These are phyloP conservation scores for Trichoderma koningiopsis DNA, from an alignment of 2,329 filamentous ascomycete genomes.

Conservation along the genomic window DNA sequence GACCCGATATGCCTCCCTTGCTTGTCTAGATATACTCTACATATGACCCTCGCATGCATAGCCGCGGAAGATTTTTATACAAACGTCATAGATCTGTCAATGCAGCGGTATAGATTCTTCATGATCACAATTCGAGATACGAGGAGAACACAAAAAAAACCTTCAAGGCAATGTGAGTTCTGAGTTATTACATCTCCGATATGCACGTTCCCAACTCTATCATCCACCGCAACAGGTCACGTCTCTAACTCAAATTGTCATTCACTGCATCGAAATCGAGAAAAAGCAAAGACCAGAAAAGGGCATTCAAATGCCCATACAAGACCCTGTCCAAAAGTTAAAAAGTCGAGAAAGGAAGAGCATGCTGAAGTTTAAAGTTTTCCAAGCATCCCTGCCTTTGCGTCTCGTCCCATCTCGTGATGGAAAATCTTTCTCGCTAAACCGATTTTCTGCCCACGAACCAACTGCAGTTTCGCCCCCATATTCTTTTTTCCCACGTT, in stretches of 20 bases:
- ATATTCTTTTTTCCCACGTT: background rate
- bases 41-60: background rate
- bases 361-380: background rate
- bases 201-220: conserved; percentile 1
- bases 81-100: background rate
- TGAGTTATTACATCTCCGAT: conserved; percentile 11
- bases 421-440: background rate
- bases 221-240: background rate
- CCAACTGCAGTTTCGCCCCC: background rate
- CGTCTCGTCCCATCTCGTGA: background rate
- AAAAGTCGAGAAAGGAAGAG: background rate
- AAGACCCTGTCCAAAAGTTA: background rate
- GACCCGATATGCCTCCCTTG: background rate
- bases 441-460: background rate
- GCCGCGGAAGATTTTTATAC: background rate
- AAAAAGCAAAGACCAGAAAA: background rate
- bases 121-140: background rate
- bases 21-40: background rate
- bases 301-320: background rate
- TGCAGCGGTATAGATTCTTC: background rate
- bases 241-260: background rate
- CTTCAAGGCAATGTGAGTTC: background rate
- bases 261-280: background rate
- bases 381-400: background rate
- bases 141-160: background rate